Conservation (phyloP, 495 filamentous ascomycete species). For the Aspergillus diversus region DNA sequence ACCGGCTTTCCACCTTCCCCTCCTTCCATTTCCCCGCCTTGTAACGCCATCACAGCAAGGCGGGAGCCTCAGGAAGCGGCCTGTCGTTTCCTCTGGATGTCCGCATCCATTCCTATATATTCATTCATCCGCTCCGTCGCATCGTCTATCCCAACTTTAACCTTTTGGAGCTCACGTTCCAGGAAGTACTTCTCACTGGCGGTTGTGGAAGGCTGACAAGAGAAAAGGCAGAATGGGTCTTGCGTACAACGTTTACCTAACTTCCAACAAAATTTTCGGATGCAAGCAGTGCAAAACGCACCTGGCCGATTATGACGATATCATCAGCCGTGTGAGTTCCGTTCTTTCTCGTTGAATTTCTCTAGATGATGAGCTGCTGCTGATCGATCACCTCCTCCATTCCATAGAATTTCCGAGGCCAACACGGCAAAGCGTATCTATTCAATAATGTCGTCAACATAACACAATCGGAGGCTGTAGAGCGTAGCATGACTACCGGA, state of each 20-base stretch:
- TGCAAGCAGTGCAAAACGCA: slow-evolving; percentile 97
- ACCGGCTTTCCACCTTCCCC: slow-evolving; percentile 6
- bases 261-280: slow-evolving; percentile 86
- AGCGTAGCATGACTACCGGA: slow-evolving; percentile 99
- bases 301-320: slow-evolving; percentile 91
- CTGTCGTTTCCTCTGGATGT: not conserved
- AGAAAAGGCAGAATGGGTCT: slow-evolving; percentile 74
- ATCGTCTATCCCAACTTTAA: slow-evolving; percentile 3
- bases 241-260: slow-evolving; percentile 93
- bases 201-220: slow-evolving; percentile 24
- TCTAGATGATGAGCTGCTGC: slow-evolving; percentile 12
- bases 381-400: slow-evolving; percentile 20
- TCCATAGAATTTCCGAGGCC: slow-evolving; percentile 93
- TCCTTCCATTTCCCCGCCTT: slow-evolving; percentile 16
- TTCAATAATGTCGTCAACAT: slow-evolving; percentile 95
- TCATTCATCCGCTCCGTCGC: slow-evolving; percentile 9
- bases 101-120: slow-evolving; percentile 6
- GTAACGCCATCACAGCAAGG: slow-evolving; percentile 19
- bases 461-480: slow-evolving; percentile 73
- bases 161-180: slow-evolving; percentile 25
- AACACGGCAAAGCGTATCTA: slow-evolving; percentile 97
- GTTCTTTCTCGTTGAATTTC: slow-evolving; percentile 16
- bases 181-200: slow-evolving; percentile 18
- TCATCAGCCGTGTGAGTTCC: slow-evolving; percentile 81
- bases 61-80: slow-evolving; percentile 18